Evolutionary conservation across 2,329 filamentous ascomycete species (phyloP).

Genomic region (Colletotrichum lindemuthianum): DNA sequence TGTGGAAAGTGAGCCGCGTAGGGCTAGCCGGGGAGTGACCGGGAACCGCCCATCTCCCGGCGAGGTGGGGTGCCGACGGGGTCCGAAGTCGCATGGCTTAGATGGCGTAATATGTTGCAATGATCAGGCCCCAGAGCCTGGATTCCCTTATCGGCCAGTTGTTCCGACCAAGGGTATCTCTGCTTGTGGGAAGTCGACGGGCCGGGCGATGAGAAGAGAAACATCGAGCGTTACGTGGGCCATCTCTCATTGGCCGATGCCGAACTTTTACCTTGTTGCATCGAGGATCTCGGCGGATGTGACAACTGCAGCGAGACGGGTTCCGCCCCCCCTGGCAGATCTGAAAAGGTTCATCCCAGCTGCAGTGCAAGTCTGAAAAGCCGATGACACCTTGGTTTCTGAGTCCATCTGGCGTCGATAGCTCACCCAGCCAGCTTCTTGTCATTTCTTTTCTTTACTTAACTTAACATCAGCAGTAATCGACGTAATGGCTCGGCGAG

Average conservation of each 20-base stretch:
- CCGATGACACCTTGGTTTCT: slow-evolving; percentile 23
- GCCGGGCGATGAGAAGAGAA: background rate
- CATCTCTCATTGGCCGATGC: slow-evolving; percentile 16
- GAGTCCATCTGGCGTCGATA: background rate
- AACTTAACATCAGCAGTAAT: background rate
- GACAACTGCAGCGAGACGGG: background rate
- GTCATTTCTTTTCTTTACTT: background rate
- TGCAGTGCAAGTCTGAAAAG: slow-evolving; percentile 8
- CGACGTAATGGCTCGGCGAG: slow-evolving; percentile 20
- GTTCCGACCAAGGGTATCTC: background rate
- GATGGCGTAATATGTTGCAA: slow-evolving; percentile 34
- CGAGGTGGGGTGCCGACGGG: slow-evolving; percentile 16
- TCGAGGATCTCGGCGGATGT: slow-evolving; percentile 10
- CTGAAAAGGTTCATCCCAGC: slow-evolving; percentile 20
- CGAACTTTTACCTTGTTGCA: background rate
- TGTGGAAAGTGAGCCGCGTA: background rate
- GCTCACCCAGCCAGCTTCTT: background rate
- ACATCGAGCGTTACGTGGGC: slow-evolving; percentile 2
- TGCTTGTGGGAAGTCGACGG: background rate
- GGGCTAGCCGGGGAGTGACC: slow-evolving; percentile 4
- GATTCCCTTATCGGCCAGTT: slow-evolving; percentile 18
- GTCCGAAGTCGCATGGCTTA: slow-evolving; percentile 23
- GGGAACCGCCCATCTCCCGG: slow-evolving; percentile 10
- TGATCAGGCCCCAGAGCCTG: slow-evolving; percentile 23
- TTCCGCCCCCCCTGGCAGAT: background rate